A percentile compares a stretch with the other conserved stretches of the same genome.
Conservation (phyloP, 2,329 filamentous ascomycete species). For the Fusarium illudens region DNA sequence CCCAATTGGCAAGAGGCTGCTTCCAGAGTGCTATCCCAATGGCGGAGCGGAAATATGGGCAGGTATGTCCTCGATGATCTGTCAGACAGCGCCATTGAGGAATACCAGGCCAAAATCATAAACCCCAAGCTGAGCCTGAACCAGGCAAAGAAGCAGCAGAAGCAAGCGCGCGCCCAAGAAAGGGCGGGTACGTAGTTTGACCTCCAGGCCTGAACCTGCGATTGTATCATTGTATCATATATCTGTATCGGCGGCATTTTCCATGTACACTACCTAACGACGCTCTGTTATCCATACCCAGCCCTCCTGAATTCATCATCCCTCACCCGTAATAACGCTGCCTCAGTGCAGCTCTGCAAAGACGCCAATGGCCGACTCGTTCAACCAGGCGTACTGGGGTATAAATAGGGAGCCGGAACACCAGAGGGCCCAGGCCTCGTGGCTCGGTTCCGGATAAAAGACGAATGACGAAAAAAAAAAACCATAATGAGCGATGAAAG, state of each 20-base stretch:
- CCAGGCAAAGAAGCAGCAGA: slow-evolving; percentile 73
- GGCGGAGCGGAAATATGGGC: slow-evolving; percentile 80
- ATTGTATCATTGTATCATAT: slow-evolving; percentile 15
- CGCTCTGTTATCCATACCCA: slow-evolving; percentile 21
- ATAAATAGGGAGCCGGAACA: slow-evolving; percentile 26
- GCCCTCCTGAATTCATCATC: slow-evolving; percentile 4
- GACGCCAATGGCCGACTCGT: slow-evolving; percentile 22
- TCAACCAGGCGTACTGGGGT: slow-evolving; percentile 21
- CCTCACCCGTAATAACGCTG: slow-evolving; percentile 11
- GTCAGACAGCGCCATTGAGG: slow-evolving; percentile 62
- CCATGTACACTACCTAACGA: slow-evolving; percentile 30
- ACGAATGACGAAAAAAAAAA: slow-evolving; percentile 3
- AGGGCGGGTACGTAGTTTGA: slow-evolving; percentile 42
- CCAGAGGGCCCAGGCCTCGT: slow-evolving; percentile 9
- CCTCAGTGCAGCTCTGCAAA: slow-evolving; percentile 20
- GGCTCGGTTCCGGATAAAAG: slow-evolving; percentile 12
- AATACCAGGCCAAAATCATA: slow-evolving; percentile 56
- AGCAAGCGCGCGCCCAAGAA: slow-evolving; percentile 63
- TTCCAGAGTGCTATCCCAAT: slow-evolving; percentile 81
- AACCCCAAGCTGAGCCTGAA: slow-evolving; percentile 67
- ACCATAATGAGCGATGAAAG: slow-evolving; percentile 19
- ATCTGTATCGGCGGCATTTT: slow-evolving; percentile 24
- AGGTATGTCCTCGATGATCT: slow-evolving; percentile 83
- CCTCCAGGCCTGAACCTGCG: neutral
- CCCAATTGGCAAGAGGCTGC: slow-evolving; percentile 78